Conservation (phyloP, 2,329 filamentous ascomycete genomes). For the Botrytis galanthina region DNA sequence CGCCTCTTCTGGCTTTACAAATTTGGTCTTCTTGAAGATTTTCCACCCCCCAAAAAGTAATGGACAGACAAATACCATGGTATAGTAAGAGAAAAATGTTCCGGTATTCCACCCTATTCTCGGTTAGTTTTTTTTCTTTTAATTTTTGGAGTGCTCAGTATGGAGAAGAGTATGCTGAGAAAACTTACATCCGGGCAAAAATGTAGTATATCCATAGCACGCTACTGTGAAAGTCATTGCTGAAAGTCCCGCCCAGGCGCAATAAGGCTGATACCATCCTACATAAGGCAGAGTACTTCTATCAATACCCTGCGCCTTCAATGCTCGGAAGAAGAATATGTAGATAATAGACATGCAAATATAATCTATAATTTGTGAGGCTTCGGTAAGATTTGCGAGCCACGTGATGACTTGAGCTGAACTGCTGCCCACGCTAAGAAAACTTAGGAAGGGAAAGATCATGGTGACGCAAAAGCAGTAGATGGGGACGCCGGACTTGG, state of each 20-base stretch:
- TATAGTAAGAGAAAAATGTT: constrained; percentile 68
- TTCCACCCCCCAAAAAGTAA: constrained; percentile 69
- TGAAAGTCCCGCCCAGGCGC: constrained; percentile 56
- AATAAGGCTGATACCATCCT: constrained; percentile 59
- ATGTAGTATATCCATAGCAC: constrained; percentile 71
- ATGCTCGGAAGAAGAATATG: constrained; percentile 66
- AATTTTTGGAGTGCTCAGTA: neutral
- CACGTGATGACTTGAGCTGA: constrained; percentile 42
- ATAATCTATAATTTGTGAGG: constrained; percentile 72
- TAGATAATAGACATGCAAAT: constrained; percentile 67
- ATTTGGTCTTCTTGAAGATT: constrained; percentile 59
- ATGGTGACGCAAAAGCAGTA: constrained; percentile 66
- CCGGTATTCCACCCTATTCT: constrained; percentile 59
- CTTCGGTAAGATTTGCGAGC: constrained; percentile 58
- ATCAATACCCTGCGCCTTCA: constrained; percentile 64
- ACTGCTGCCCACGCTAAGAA: constrained; percentile 61
- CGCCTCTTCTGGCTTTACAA: constrained; percentile 47
- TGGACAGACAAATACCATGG: constrained; percentile 59
- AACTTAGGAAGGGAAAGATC: constrained; percentile 68
- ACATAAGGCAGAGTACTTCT: constrained; percentile 66
- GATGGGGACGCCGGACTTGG: constrained; percentile 52
- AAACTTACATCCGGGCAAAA: constrained; percentile 53
- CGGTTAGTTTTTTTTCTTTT: neutral
- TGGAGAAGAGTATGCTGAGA: neutral
- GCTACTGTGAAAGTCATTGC: constrained; percentile 68